Evolutionary conservation across 257 asterid genomes (phyloP), one percentile per base, ranked within the genome.

Genomic region (Salvia hispanica): DNA sequence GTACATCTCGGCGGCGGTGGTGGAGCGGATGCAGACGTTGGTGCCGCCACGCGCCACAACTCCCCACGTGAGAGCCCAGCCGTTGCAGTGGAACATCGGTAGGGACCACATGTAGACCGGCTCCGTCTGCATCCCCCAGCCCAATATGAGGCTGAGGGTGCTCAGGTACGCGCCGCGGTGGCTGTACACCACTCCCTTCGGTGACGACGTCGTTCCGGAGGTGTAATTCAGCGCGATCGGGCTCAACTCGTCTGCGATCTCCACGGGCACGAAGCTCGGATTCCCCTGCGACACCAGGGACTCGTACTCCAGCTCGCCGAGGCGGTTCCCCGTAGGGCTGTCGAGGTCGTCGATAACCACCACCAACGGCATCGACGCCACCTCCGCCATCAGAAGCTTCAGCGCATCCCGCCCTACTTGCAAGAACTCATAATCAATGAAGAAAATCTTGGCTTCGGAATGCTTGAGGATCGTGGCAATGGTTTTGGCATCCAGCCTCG

Each of bases 61-160:
- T 0, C 96, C 98, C 98, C 96, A 92, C 0, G 98, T 81, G 80
- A 92, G 87, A 8, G 98, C 89, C 98, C 95, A 92, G 0, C 98
- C 98, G 40, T 92, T 92, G 84, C 96, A 89, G 61, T 92, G 96
- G 80, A 92, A 89, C 96, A 92, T 92, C 0, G 98, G 98, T 0
- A 92, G 98, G 3, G 98, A 79, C 98, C 98, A 92, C 4, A 92
- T 37, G 43, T 92, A 92, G 0, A 92, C 96, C 7, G 98, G 87
- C 57, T 78, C 92, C 0, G 75, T 81, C 10, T 85, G 82, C 95
- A 92, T 87, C 59, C 80, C 91, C 98, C 98, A 92, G 0, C 92
- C 92, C 18, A 85, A 51, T 2, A 89, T 74, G 40, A 87, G 37
- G 73, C 95, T 87, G 16, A 89, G 72, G 3, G 96, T 87, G 78